These are phyloP conservation scores for Fusarium buxicola DNA, from an alignment of 2,329 filamentous ascomycete genomes.

Conservation along the genomic window DNA sequence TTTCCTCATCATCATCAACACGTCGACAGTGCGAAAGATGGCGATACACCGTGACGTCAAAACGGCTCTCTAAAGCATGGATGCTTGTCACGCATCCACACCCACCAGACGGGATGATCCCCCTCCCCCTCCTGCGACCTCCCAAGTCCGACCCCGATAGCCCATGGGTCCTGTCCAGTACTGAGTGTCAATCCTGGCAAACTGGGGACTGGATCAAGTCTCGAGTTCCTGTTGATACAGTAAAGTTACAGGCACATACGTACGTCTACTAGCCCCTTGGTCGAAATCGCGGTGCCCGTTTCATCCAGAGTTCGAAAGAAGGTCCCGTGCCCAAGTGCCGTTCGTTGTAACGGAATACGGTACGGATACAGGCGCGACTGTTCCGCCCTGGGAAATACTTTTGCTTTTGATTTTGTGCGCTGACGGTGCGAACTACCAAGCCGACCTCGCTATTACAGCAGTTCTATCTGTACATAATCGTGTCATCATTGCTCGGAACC, in stretches of 20 bases:
- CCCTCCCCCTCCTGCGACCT: conserved; percentile 36
- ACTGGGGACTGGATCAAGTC: conserved; percentile 12
- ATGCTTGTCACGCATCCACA: conserved; percentile 35
- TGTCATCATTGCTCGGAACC: conserved; percentile 9
- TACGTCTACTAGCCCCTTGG: conserved; percentile 6
- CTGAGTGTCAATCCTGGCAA: conserved; percentile 20
- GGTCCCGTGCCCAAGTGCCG: conserved; percentile 24
- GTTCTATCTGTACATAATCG: background rate
- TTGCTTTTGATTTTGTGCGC: conserved; percentile 19
- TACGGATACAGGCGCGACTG: conserved; percentile 28
- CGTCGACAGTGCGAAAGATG: conserved; percentile 28
- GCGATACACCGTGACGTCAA: conserved; percentile 23
- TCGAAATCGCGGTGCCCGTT: conserved; percentile 35
- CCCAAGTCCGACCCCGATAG: conserved; percentile 25
- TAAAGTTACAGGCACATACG: background rate
- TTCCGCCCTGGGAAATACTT: conserved; percentile 22
- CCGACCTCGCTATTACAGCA: background rate
- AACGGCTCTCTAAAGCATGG: conserved; percentile 9
- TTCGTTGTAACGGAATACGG: background rate
- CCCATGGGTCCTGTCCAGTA: conserved; percentile 25
- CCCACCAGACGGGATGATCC: conserved; percentile 40
- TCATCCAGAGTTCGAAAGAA: conserved; percentile 27
- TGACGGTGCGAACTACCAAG: conserved; percentile 11
- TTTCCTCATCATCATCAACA: conserved; percentile 14
- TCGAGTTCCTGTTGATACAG: background rate